These are phyloP conservation scores for Gentiana straminea DNA, from an alignment of 257 asterid species.

Conservation along the genomic window DNA sequence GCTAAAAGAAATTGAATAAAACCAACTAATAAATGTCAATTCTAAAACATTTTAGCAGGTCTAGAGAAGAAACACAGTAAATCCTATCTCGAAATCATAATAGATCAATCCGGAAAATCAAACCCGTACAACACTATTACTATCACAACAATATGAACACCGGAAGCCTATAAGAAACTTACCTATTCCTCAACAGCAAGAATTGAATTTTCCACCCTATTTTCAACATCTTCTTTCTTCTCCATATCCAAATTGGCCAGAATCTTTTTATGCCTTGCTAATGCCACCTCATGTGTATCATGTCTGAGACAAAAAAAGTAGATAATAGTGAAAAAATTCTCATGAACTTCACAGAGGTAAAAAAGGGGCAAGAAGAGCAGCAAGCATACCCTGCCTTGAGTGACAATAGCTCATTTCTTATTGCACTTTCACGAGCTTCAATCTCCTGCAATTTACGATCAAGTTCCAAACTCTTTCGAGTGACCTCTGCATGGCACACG, in stretches of 20 bases:
- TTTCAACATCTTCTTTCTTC: constrained; percentile 49
- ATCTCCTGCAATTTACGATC: constrained; percentile 76
- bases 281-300: constrained; percentile 55
- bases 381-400: constrained; percentile 61
- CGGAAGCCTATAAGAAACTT: constrained; percentile 20
- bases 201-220: constrained; percentile 36
- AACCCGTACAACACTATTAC: background rate
- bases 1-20: too few species aligned
- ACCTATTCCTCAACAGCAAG: constrained; percentile 49
- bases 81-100: too few species aligned
- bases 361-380: constrained; percentile 2
- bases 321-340: background rate
- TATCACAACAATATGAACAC: background rate
- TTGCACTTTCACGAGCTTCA: constrained; percentile 64
- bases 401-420: constrained; percentile 62
- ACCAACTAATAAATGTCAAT: too few species aligned
- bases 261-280: constrained; percentile 55
- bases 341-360: background rate
- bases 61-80: too few species aligned
- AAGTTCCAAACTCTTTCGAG: constrained; percentile 53
- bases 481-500: constrained; percentile 44
- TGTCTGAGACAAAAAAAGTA: constrained; percentile 30
- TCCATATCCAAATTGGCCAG: constrained; percentile 29
- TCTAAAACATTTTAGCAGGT: too few species aligned
- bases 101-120: background rate